Conservation (phyloP, 2,329 filamentous ascomycete genomes). For the Colletotrichum incanum region DNA sequence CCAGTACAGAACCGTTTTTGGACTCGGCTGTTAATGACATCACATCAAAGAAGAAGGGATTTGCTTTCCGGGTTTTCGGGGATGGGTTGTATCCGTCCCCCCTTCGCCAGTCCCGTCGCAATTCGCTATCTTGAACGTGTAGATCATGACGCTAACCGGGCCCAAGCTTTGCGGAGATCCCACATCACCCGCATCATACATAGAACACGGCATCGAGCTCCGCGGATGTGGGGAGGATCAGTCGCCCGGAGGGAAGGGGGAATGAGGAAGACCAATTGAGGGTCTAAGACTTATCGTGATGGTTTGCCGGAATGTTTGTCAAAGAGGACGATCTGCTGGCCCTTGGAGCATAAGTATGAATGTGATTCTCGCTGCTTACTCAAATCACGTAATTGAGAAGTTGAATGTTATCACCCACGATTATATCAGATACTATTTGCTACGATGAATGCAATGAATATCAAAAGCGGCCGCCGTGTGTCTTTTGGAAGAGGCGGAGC, state of each 20-base stretch:
- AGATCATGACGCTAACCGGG: constrained; percentile 20
- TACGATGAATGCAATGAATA: constrained; percentile 25
- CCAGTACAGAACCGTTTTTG: background rate
- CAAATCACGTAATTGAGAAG: background rate
- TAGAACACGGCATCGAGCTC: background rate
- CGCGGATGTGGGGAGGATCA: background rate
- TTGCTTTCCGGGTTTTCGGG: background rate
- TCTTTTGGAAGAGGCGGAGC: constrained; percentile 30
- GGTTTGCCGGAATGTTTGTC: background rate
- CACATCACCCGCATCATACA: background rate
- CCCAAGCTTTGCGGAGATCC: constrained; percentile 20
- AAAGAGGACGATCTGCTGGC: background rate
- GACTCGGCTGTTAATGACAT: background rate
- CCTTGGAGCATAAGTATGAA: constrained; percentile 1
- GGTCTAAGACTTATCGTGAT: background rate
- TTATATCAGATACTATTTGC: background rate
- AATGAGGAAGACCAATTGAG: constrained; percentile 3
- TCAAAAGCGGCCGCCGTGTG: constrained; percentile 20
- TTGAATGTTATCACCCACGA: background rate
- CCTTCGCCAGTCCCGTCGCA: constrained; percentile 4
- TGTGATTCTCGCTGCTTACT: background rate
- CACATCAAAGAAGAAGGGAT: background rate
- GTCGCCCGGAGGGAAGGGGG: background rate
- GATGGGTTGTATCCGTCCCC: background rate
- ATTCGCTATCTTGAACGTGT: constrained; percentile 10